Percentiles rank a stretch among this genome's conserved stretches.
These are phyloP conservation scores for Fibroporia radiculosa DNA, from an alignment of 768 basidiomycete genomes.

Conservation along the genomic window DNA sequence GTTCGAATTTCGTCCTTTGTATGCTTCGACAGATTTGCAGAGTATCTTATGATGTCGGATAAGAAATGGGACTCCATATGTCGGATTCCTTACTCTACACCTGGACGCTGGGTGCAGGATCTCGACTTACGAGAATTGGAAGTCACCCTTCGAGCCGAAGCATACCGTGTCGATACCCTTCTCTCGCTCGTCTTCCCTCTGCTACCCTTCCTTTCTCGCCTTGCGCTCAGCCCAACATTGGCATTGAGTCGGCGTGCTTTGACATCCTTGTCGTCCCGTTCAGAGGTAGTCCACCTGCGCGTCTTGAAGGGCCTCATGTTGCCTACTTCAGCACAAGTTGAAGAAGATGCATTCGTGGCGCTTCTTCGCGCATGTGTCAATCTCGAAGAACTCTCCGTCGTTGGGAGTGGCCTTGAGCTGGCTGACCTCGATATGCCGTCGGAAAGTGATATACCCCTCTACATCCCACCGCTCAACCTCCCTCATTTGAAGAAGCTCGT, in stretches of 20 bases:
- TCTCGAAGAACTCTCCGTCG: slow-evolving; percentile 56
- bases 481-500: slow-evolving; percentile 51
- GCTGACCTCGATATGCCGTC: slow-evolving; percentile 33
- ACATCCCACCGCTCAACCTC: slow-evolving; percentile 43
- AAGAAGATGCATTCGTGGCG: slow-evolving; percentile 49
- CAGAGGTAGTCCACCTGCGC: slow-evolving; percentile 41
- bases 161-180: slow-evolving; percentile 51
- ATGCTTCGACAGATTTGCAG: slow-evolving; percentile 49
- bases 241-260: slow-evolving; percentile 55
- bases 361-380: slow-evolving; percentile 47
- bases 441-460: slow-evolving; percentile 14
- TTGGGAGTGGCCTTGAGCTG: slow-evolving; percentile 52
- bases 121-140: slow-evolving; percentile 61
- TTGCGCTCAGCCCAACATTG: slow-evolving; percentile 50
- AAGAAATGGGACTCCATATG: slow-evolving; percentile 83
- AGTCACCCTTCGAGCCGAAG: slow-evolving; percentile 37
- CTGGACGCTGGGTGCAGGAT: slow-evolving; percentile 78
- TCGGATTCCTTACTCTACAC: slow-evolving; percentile 78
- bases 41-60: slow-evolving; percentile 55
- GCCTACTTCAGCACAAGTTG: slow-evolving; percentile 18
- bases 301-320: slow-evolving; percentile 47
- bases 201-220: slow-evolving; percentile 50
- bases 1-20: slow-evolving; percentile 36
- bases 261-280: slow-evolving; percentile 41
- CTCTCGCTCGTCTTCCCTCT: slow-evolving; percentile 60